Evolutionary conservation across 768 basidiomycete genomes (phyloP).

Genomic region (Mycena epipterygia): DNA sequence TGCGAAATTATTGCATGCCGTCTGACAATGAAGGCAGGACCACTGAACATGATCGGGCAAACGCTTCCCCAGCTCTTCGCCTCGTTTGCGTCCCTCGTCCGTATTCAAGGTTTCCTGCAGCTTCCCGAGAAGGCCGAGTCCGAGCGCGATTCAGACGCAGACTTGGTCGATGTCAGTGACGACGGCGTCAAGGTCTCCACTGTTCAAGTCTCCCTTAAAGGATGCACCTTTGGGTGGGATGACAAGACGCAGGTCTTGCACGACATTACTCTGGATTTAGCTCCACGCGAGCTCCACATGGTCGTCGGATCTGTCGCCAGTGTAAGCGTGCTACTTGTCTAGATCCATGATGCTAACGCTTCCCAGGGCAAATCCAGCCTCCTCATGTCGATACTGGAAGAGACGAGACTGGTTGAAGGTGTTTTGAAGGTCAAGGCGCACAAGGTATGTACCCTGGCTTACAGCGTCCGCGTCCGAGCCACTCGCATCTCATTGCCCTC

Average conservation of each 20-base stretch:
- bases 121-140: too few species aligned
- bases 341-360: neutral
- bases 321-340: neutral
- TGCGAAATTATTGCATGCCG: neutral
- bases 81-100: too few species aligned
- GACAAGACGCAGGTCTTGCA: too few species aligned
- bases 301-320: too few species aligned
- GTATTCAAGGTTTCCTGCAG: too few species aligned
- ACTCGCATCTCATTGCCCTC: neutral
- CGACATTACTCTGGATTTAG: conserved; percentile 19
- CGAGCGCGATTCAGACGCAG: too few species aligned
- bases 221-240: conserved; percentile 17
- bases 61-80: too few species aligned
- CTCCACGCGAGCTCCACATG: conserved; percentile 18
- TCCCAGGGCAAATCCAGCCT: conserved; percentile 28
- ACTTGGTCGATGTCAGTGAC: neutral
- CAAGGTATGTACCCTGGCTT: neutral
- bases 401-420: conserved; percentile 9
- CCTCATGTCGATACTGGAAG: conserved; percentile 25
- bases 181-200: neutral
- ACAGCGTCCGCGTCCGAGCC: neutral
- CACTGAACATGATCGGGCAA: conserved; percentile 6
- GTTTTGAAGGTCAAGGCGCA: neutral
- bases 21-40: neutral
- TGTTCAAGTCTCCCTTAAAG: conserved; percentile 8